phyloP scores from a whole-genome alignment of 805 yeast genomes.

The Ogataea pignaliae region DNA sequence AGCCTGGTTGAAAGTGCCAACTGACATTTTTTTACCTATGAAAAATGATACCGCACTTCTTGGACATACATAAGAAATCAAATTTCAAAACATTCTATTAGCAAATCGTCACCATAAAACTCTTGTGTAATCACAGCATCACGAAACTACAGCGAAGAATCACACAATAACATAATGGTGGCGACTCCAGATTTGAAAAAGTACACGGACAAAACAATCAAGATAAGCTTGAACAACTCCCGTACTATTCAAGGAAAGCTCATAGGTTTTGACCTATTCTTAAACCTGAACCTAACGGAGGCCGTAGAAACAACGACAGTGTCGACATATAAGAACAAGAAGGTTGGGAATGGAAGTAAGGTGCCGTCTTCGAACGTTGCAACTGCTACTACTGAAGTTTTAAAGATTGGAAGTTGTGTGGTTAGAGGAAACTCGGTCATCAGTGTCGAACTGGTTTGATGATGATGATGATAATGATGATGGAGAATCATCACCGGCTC shows the following conservation, averaged over 20 bases:
- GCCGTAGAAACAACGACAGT: conserved; percentile 15
- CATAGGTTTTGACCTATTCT: conserved; percentile 72
- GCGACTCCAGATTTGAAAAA: conserved; percentile 36
- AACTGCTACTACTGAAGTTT: conserved; percentile 11
- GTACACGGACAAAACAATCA: conserved; percentile 76
- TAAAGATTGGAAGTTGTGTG: conserved; percentile 33
- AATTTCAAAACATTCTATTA: too few species aligned
- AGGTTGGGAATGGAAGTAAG: not conserved
- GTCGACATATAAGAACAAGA: too few species aligned
- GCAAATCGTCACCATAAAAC: too few species aligned
- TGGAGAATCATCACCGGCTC: too few species aligned
- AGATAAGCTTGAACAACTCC: conserved; percentile 72
- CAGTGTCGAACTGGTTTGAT: conserved; percentile 39
- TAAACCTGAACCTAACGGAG: conserved; percentile 31
- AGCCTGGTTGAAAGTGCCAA: too few species aligned
- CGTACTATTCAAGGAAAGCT: conserved; percentile 76
- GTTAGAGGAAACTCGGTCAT: conserved; percentile 52
- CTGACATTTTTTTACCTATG: too few species aligned
- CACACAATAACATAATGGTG: conserved; percentile 20
- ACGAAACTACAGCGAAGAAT: too few species aligned
- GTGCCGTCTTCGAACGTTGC: not conserved
- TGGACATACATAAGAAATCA: too few species aligned
- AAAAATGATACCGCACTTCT: too few species aligned
- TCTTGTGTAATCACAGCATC: too few species aligned
- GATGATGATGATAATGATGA: not conserved